Evolutionary conservation across 768 basidiomycete genomes (phyloP).

Genomic region (Cantharellus anzutake): DNA sequence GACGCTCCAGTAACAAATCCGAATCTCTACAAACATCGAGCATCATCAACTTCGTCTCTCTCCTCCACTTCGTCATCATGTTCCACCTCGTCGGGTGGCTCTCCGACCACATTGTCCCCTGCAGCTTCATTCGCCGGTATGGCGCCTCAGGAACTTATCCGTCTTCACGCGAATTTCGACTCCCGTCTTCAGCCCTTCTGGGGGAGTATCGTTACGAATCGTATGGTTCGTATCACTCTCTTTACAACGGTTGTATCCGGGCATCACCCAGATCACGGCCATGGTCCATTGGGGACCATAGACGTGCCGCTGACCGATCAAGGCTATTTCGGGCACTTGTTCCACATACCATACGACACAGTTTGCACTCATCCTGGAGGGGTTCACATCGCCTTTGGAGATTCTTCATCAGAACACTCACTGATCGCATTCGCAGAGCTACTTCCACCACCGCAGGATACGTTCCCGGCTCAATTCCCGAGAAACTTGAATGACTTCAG

Average conservation of each 20-base stretch:
- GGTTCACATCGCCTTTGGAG: slow-evolving; percentile 37
- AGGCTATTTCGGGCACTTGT: slow-evolving; percentile 51
- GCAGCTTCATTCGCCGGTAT: slow-evolving; percentile 2
- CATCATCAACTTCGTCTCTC: neutral
- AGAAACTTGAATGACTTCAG: neutral
- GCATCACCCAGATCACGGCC: slow-evolving; percentile 9
- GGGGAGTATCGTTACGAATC: slow-evolving; percentile 47
- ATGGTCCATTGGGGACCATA: slow-evolving; percentile 28
- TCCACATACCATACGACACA: slow-evolving; percentile 49
- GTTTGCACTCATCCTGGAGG: slow-evolving; percentile 42
- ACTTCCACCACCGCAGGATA: neutral
- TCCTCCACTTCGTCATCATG: neutral
- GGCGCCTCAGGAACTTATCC: slow-evolving; percentile 22
- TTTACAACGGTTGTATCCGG: slow-evolving; percentile 19
- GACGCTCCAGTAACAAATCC: neutral
- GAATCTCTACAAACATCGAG: neutral
- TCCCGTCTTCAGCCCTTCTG: slow-evolving; percentile 62
- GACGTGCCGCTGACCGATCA: slow-evolving; percentile 32
- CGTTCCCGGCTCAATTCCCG: too few relatives aligned
- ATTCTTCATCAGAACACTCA: slow-evolving; percentile 18
- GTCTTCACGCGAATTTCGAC: slow-evolving; percentile 59
- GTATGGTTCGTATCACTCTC: slow-evolving; percentile 43
- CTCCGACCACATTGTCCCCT: neutral
- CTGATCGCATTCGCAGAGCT: slow-evolving; percentile 8
- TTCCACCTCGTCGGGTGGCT: neutral